Evolutionary conservation across 345 rosid genomes (phyloP), one percentile per base, ranked within the genome.

Genomic region (Eucalyptus leucophloia): DNA sequence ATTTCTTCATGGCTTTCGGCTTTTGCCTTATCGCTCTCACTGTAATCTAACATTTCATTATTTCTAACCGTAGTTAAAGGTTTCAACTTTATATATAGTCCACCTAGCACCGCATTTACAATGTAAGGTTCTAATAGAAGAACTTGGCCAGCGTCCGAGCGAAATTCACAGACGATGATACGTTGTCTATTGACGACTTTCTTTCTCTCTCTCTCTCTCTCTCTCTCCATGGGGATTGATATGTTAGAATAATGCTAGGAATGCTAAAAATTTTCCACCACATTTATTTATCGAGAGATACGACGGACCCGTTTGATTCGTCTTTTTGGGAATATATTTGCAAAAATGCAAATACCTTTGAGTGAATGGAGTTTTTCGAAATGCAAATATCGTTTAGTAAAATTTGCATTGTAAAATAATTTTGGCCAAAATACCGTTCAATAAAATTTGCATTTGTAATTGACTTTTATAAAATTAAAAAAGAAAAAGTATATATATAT

Each of bases 251-350:
- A 30, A 62, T 13, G 69, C 17, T 62, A 14, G 69, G 32, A 32
- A n/a, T 65, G 77, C 5, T n/a, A 65, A 65, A 65, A 65, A 0
- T 0, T 2, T 30, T 65, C 19, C 17, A n/a, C 37, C 37, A 7
- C 18, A 65, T 65, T n/a, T 65, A 17, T 65, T 65, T n/a, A 7
- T 32, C 2, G 19, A 14, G 72, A n/a, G 10, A n/a, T n/a, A 30
- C 5, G 2, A 30, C 18, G 4, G 7, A 11, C 11, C 45, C 47
- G 3, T 44, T 44, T 44, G 0, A 3, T 44, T 44, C 1, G 10
- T 1, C 10, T 44, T 44, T 45, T 45, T 0, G 47, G 11, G 47
- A 45, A 45, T 45, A 11, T 3, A 45, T 45, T 45, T 44, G 47
- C 10, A 44, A 8, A 9, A 2, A 44, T 44, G 47, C 10, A 44